phyloP scores from a whole-genome alignment of 23 red algal species.

The Cyanidium caldarium region DNA sequence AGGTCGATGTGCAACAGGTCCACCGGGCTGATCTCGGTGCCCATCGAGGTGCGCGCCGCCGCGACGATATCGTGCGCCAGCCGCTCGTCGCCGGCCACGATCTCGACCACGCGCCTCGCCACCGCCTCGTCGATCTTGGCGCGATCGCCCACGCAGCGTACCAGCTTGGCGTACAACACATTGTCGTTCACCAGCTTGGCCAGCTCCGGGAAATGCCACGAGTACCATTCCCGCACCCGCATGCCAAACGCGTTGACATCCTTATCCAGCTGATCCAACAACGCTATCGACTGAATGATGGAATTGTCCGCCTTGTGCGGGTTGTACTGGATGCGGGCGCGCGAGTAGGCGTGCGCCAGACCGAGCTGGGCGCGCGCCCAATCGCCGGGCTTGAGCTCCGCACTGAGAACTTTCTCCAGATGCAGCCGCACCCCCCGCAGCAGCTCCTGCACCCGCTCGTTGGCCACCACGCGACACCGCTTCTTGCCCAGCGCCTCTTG shows the following conservation, averaged over 20 bases:
- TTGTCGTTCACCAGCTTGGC: constrained; percentile 90
- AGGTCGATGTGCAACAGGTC: constrained; percentile 84
- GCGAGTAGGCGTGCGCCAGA: constrained; percentile 84
- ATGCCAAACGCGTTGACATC: constrained; percentile 98
- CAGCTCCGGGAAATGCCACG: constrained; percentile 99
- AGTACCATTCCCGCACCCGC: constrained; percentile 97
- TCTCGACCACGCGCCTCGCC: constrained; percentile 5
- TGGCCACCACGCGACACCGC: constrained; percentile 19
- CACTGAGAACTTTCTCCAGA: constrained; percentile 46
- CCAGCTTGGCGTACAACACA: constrained; percentile 56
- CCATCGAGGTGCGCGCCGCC: constrained; percentile 83
- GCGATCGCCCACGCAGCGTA: constrained; percentile 42
- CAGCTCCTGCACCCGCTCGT: constrained; percentile 59
- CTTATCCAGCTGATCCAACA: constrained; percentile 95
- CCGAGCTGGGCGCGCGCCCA: constrained; percentile 74
- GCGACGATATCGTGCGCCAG: constrained; percentile 40
- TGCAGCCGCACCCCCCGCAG: constrained; percentile 66
- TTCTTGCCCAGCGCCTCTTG: constrained; percentile 30
- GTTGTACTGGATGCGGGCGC: constrained; percentile 90
- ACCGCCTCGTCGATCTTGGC: constrained; percentile 19
- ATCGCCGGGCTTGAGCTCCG: constrained; percentile 45
- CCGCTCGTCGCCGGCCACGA: constrained; percentile 32
- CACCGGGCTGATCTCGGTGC: constrained; percentile 59
- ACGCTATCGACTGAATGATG: constrained; percentile 86
- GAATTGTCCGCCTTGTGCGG: constrained; percentile 69